Conservation (phyloP, 2,329 filamentous ascomycete genomes). For the Harringtonia lauricola region DNA sequence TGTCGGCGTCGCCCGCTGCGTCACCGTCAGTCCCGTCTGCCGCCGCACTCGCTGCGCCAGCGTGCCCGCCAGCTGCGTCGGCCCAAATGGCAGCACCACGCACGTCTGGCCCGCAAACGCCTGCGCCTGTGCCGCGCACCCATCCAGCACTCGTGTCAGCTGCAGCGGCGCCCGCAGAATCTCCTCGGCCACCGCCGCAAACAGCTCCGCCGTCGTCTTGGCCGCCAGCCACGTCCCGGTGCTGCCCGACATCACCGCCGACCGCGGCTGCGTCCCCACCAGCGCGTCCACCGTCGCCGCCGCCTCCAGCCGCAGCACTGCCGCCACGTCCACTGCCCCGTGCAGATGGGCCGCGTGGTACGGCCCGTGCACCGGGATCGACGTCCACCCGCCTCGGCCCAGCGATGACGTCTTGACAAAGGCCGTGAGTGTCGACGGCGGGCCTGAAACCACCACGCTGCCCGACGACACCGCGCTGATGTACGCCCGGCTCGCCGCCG, state of each 20-base stretch:
- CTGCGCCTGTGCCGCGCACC: slow-evolving; percentile 31
- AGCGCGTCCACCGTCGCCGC: slow-evolving; percentile 26
- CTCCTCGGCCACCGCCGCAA: slow-evolving; percentile 32
- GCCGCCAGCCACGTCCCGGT: slow-evolving; percentile 31
- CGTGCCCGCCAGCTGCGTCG: slow-evolving; percentile 35
- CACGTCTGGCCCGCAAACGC: slow-evolving; percentile 27
- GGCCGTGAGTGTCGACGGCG: slow-evolving; percentile 34
- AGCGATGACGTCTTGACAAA: slow-evolving; percentile 30
- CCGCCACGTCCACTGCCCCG: slow-evolving; percentile 28
- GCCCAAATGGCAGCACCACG: slow-evolving; percentile 37
- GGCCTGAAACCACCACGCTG: slow-evolving; percentile 42
- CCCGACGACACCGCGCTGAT: slow-evolving; percentile 39
- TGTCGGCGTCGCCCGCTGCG: slow-evolving; percentile 24
- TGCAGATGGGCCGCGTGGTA: slow-evolving; percentile 48
- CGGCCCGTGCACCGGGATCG: slow-evolving; percentile 43
- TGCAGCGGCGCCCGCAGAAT: slow-evolving; percentile 38
- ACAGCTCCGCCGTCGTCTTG: slow-evolving; percentile 28
- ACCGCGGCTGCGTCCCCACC: slow-evolving; percentile 30
- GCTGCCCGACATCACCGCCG: slow-evolving; percentile 39
- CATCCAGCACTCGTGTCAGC: slow-evolving; percentile 36
- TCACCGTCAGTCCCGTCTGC: slow-evolving; percentile 30
- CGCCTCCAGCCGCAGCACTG: slow-evolving; percentile 33
- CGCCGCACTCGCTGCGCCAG: slow-evolving; percentile 30
- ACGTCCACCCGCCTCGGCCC: slow-evolving; percentile 29
- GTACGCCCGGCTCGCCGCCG: slow-evolving; percentile 39